Evolutionary conservation across 2,329 filamentous ascomycete species (phyloP), one percentile per base, ranked within the genome.

Genomic region (Cytospora piceicola): DNA sequence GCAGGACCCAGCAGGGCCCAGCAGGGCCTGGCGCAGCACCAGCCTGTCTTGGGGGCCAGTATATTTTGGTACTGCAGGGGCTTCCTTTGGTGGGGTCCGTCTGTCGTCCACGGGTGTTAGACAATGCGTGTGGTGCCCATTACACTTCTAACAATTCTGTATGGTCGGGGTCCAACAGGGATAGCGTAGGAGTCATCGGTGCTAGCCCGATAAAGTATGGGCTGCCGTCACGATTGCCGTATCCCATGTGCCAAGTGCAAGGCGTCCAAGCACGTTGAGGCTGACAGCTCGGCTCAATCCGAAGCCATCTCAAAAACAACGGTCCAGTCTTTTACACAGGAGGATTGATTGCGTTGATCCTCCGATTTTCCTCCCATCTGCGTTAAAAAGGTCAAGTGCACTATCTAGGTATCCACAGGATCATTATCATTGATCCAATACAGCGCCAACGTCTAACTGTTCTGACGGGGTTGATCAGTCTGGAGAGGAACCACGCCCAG

Each of bases 271-370:
- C n/a, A 52, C 49, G 4, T 22, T 52, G 49, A 52, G 49, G 49
- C 24, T 22, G 49, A 46, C 58, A 61, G 58, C 32, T 61, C 58
- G 58, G 58, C 58, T 51, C 49, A 20, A 36, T 34, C 58, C 58
- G 58, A 61, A 20, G 20, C 42, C 20, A 7, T 22, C 7, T 20
- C 42, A n/a, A 6, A 7, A 20, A 8, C 36, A 5, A 29, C 27
- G 27, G 27, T 29, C 27, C 27, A 29, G 27, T 29, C 27, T 29
- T 29, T 29, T 29, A 5, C 27, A 29, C 27, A 29, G 27, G 27
- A 29, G 27, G 27, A 3, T 29, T 3, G 27, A 5, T 29, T 29
- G 27, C 3, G 27, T 29, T 29, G 27, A 29, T 29, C 27, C 27
- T 29, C 27, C 27, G 3, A 29, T 29, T 29, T 29, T 29, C 27